Evolutionary conservation across 2,329 filamentous ascomycete species (phyloP).

Genomic region (Aspergillus cejpii): DNA sequence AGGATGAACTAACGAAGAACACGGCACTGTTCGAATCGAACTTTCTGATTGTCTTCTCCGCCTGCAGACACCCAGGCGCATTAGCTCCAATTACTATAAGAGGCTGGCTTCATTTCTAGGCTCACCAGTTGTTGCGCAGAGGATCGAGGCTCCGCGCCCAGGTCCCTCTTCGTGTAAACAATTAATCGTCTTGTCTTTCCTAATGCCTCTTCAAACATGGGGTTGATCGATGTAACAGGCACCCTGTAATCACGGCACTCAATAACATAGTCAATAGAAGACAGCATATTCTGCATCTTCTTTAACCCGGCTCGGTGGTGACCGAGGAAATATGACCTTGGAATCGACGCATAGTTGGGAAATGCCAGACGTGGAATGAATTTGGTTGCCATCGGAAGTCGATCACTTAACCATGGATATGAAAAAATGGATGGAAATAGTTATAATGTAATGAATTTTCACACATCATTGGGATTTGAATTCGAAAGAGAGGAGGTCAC

Average conservation of each 20-base stretch:
- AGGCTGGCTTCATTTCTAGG: conserved; percentile 5
- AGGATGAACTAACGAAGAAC: conserved; percentile 33
- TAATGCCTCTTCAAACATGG: conserved; percentile 73
- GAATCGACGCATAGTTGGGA: conserved; percentile 65
- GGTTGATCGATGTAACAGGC: conserved; percentile 83
- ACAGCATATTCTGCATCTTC: conserved; percentile 75
- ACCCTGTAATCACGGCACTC: conserved; percentile 93
- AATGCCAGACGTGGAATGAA: conserved; percentile 73
- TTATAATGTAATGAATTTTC: neutral
- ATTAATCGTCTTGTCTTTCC: conserved; percentile 67
- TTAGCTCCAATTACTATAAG: neutral
- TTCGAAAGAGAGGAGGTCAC: neutral
- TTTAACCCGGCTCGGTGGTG: conserved; percentile 78
- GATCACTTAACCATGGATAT: neutral
- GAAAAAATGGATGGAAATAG: neutral
- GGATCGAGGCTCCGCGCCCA: conserved; percentile 49
- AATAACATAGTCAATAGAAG: conserved; percentile 76
- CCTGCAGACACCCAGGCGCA: conserved; percentile 14
- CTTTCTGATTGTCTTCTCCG: conserved; percentile 29
- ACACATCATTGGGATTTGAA: neutral
- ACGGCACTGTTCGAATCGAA: conserved; percentile 31
- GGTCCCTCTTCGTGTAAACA: conserved; percentile 85
- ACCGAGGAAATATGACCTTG: conserved; percentile 87
- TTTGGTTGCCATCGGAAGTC: conserved; percentile 23
- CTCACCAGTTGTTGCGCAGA: conserved; percentile 38